Percentiles rank a stretch among this genome's conserved stretches.
These are phyloP conservation scores for Lathyrus tuberosus DNA, from an alignment of 306 rosid genomes.

Conservation along the genomic window DNA sequence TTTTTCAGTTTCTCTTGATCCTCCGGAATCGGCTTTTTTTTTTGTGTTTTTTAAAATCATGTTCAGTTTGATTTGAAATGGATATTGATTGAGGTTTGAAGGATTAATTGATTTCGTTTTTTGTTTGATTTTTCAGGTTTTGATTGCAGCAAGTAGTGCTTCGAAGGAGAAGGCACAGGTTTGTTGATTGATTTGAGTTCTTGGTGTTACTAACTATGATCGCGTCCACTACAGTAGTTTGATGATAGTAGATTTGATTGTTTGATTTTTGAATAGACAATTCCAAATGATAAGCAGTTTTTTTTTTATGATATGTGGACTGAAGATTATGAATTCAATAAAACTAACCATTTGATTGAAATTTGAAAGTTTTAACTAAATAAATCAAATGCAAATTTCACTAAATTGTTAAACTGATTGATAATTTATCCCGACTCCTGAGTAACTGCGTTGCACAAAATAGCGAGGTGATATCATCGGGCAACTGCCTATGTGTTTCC, in stretches of 20 bases:
- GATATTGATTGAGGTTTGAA: constrained; percentile 15
- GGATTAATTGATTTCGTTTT: constrained; percentile 32
- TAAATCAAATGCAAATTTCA: not conserved
- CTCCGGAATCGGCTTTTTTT: constrained; percentile 4
- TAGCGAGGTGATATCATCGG: no score
- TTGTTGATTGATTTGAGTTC: constrained; percentile 32
- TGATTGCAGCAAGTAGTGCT: constrained; percentile 74
- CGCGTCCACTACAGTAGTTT: constrained; percentile 15
- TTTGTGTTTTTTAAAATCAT: not conserved
- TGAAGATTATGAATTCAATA: not conserved
- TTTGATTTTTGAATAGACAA: not conserved
- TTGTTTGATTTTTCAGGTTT: constrained; percentile 61
- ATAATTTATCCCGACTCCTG: not conserved
- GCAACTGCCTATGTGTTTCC: no score
- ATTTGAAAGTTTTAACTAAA: not conserved
- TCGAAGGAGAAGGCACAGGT: constrained; percentile 99
- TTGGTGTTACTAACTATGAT: constrained; percentile 8
- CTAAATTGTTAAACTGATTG: not conserved
- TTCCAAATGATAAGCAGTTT: not conserved
- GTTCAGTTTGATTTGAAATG: constrained; percentile 1
- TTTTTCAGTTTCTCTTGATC: constrained; percentile 12
- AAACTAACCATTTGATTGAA: not conserved
- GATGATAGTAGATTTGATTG: constrained; percentile 17
- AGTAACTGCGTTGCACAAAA: no score
- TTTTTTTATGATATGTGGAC: not conserved